Evolutionary conservation across 768 basidiomycete genomes (phyloP).

Genomic region (Tylopilus plumbeoviolaceoides): DNA sequence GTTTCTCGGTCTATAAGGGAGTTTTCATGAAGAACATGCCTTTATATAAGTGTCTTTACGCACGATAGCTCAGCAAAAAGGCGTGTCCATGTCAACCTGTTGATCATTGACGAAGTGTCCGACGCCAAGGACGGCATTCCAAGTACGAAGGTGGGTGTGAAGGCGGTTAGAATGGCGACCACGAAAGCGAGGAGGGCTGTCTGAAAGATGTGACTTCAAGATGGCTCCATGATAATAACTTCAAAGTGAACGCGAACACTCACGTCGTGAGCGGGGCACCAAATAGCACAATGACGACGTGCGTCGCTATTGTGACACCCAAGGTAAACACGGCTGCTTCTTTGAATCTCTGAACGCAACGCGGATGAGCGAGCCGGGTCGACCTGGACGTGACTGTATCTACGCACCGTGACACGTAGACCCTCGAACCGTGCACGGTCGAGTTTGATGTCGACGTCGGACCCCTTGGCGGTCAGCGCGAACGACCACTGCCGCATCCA

Average conservation of each 20-base stretch:
- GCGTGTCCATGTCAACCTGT: conserved; percentile 67
- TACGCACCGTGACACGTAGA: conserved; percentile 36
- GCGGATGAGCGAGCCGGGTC: conserved; percentile 2
- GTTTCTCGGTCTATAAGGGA: conserved; percentile 44
- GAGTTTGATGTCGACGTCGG: conserved; percentile 40
- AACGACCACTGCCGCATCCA: conserved; percentile 61
- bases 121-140: conserved; percentile 52
- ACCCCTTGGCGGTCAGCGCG: conserved; percentile 36
- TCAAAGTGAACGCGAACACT: conserved; percentile 5
- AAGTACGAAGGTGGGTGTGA: conserved; percentile 66
- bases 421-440: conserved; percentile 38
- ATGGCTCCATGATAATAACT: neutral
- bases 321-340: conserved; percentile 54
- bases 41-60: conserved; percentile 33
- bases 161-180: conserved; percentile 59
- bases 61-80: conserved; percentile 82
- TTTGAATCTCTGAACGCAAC: conserved; percentile 41
- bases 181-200: conserved; percentile 71
- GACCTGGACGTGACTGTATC: conserved; percentile 14
- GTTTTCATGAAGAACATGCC: conserved; percentile 2
- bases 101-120: conserved; percentile 43
- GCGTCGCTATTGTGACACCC: conserved; percentile 42
- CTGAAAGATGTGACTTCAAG: conserved; percentile 45
- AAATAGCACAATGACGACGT: conserved; percentile 56
- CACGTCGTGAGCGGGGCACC: conserved; percentile 71